Evolutionary conservation across 768 basidiomycete genomes (phyloP), one percentile per base, ranked within the genome.

Genomic region (Russula olivacea): DNA sequence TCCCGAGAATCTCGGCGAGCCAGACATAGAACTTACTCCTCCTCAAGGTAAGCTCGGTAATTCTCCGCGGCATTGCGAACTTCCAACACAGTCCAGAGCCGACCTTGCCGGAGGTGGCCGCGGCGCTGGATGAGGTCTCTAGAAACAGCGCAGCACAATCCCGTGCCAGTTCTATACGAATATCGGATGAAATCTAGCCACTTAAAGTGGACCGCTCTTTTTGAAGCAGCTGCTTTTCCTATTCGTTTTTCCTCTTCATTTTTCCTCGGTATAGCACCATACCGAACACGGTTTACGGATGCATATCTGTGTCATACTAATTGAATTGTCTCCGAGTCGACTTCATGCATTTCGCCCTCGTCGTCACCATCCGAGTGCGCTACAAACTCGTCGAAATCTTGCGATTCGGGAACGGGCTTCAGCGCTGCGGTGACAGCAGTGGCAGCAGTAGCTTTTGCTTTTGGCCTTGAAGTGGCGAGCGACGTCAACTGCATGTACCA

Each of bases 291-390:
- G 38, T 38, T 38, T 38, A 38, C 14, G 36, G 15, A 38, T 4
- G 38, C 38, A 38, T 38, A 15, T 5, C 34, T 1, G 11, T 34
- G 11, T 34, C 4, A 15, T 38, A 15, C 38, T 38, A 38, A 38
- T 38, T 5, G 14, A 6, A 38, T 15, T 38, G 14, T 38, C 14
- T 5, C 5, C 7, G 38, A 15, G 38, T n/a, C n/a, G n/a, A n/a
- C n/a, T n/a, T n/a, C 58, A 17, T 64, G 38, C 59, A 60, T 55
- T 10, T 64, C 63, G 34, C 12, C 5, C 32, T 64, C 61, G 3
- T 63, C 63, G 4, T 63, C 63, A 40, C 19, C 36, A n/a, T 45
- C 48, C 32, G 63, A 64, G 48, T 38, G 2, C 11, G 28, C 54
- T 23, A 30, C 48, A 19, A 60, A 64, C 40, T 64, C 63, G 7